phyloP scores from a whole-genome alignment of 768 basidiomycete genomes.

The Gloeostereum incarnatum region DNA sequence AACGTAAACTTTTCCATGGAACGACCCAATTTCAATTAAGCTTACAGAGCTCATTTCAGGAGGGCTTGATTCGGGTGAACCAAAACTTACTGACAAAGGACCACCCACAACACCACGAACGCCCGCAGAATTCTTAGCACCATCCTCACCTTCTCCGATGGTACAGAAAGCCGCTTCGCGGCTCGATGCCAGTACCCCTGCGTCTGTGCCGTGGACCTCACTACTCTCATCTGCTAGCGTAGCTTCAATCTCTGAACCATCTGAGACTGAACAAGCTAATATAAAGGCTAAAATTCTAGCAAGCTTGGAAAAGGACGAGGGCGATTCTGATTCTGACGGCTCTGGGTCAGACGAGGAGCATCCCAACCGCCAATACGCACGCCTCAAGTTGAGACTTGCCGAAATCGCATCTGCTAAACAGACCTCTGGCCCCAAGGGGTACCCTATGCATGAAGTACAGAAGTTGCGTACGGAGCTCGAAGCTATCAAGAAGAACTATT shows the following conservation, averaged over 20 bases:
- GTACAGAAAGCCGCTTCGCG: slow-evolving; percentile 12
- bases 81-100: background rate
- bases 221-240: slow-evolving; percentile 2
- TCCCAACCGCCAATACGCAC: slow-evolving; percentile 54
- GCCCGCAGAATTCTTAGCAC: slow-evolving; percentile 2
- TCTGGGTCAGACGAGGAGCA: slow-evolving; percentile 35
- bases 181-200: slow-evolving; percentile 29
- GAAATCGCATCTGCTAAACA: too few relatives aligned
- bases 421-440: slow-evolving; percentile 17
- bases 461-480: slow-evolving; percentile 36
- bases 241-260: slow-evolving; percentile 7
- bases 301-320: slow-evolving; percentile 10
- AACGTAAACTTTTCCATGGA: too few relatives aligned
- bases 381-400: slow-evolving; percentile 48
- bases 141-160: background rate
- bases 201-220: slow-evolving; percentile 23
- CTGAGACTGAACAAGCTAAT: slow-evolving; percentile 8
- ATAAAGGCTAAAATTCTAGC: slow-evolving; percentile 13
- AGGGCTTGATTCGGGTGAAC: too few relatives aligned
- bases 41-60: too few relatives aligned
- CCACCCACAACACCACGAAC: slow-evolving; percentile 1
- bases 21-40: too few relatives aligned
- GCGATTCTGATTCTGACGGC: slow-evolving; percentile 18
- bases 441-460: slow-evolving; percentile 18
- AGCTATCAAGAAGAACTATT: slow-evolving; percentile 45